phyloP scores from a whole-genome alignment of 164 flowering plant genomes.

The Aristolochia fimbriata region DNA sequence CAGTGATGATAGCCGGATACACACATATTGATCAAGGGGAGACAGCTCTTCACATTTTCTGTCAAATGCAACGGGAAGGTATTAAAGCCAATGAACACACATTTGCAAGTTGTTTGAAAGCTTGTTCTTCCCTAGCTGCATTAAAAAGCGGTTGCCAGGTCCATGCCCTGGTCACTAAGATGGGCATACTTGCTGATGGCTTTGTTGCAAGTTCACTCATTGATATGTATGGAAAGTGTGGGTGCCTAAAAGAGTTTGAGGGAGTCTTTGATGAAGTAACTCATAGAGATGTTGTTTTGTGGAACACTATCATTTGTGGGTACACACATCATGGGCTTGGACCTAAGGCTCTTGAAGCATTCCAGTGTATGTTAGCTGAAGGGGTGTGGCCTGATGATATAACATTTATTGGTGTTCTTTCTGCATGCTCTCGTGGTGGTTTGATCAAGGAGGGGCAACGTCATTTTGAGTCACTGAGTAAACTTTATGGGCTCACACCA shows the following conservation, averaged over 20 bases:
- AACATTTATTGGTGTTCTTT: conserved; percentile 46
- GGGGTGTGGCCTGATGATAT: conserved; percentile 36
- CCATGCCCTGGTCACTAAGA: conserved; percentile 32
- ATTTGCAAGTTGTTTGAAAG: conserved; percentile 38
- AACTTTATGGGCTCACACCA: conserved; percentile 30
- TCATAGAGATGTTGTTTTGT: conserved; percentile 26
- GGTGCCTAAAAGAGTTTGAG: conserved; percentile 38
- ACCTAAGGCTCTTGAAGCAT: conserved; percentile 37
- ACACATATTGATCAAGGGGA: conserved; percentile 35
- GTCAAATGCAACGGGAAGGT: conserved; percentile 40
- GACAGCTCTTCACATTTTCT: conserved; percentile 26
- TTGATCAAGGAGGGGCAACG: conserved; percentile 32
- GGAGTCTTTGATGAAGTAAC: conserved; percentile 20
- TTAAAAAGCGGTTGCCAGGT: conserved; percentile 36
- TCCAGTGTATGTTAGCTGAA: conserved; percentile 30
- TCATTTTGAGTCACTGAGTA: conserved; percentile 29
- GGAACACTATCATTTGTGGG: conserved; percentile 54
- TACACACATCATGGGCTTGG: conserved; percentile 42
- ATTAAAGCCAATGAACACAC: conserved; percentile 43
- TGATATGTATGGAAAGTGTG: conserved; percentile 51
- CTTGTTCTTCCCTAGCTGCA: conserved; percentile 32
- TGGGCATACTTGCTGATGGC: conserved; percentile 28
- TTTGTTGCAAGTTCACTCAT: conserved; percentile 37
- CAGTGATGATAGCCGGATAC: conserved; percentile 27
- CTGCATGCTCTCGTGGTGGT: conserved; percentile 49